Percentiles rank a stretch among this genome's conserved stretches.
Evolutionary conservation across 805 yeast species (phyloP).

Genomic region (Lachancea nothofagi): DNA sequence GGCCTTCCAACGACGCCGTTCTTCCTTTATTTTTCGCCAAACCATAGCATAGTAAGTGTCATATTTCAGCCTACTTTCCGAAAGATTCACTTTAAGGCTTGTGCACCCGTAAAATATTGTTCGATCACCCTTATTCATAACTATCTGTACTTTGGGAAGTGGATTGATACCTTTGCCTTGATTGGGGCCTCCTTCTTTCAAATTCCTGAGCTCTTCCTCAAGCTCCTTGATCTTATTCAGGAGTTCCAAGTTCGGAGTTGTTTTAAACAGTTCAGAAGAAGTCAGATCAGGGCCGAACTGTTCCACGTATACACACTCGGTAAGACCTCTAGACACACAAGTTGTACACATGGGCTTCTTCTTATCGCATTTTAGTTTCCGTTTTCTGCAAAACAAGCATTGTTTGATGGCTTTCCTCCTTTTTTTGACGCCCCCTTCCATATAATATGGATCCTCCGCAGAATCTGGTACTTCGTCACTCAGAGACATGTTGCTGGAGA

Average conservation of each 20-base stretch:
- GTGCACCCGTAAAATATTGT: conserved; percentile 30
- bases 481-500: no score
- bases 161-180: conserved; percentile 5
- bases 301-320: conserved; percentile 26
- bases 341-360: conserved; percentile 38
- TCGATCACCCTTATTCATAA: conserved; percentile 20
- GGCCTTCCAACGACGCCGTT: conserved; percentile 23
- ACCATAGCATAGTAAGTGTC: conserved; percentile 17
- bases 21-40: conserved; percentile 25
- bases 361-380: conserved; percentile 63
- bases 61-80: conserved; percentile 16
- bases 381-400: conserved; percentile 56
- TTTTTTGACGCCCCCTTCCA: conserved; percentile 13
- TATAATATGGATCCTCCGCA: not conserved
- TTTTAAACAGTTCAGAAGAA: conserved; percentile 20
- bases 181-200: not conserved
- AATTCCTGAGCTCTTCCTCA: conserved; percentile 12
- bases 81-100: conserved; percentile 19
- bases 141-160: not conserved
- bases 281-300: conserved; percentile 19
- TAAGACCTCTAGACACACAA: conserved; percentile 35
- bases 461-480: not conserved
- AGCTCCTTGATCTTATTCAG: conserved; percentile 18
- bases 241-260: conserved; percentile 24
- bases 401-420: conserved; percentile 28